Evolutionary conservation across 306 rosid species (phyloP).

Genomic region (Rosa persica): DNA sequence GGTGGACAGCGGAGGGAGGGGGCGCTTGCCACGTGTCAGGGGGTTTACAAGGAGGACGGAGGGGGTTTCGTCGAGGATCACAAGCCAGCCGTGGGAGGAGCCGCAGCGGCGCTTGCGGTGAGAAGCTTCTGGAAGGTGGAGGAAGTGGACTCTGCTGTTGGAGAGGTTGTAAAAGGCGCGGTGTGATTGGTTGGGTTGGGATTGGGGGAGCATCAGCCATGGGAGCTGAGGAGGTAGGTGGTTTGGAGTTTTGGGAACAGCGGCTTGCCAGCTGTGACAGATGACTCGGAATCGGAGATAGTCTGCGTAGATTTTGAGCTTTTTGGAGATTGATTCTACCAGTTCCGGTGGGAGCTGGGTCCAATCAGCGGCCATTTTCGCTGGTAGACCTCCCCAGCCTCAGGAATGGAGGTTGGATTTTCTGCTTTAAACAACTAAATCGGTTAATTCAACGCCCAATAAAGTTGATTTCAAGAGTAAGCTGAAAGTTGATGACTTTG

Average conservation of each 20-base stretch:
- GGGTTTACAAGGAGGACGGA: constrained; percentile 54
- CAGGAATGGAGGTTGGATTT: not conserved
- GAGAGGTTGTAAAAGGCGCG: constrained; percentile 52
- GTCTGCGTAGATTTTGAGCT: constrained; percentile 41
- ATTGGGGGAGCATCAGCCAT: constrained; percentile 60
- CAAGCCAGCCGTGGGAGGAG: constrained; percentile 74
- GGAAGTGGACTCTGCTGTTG: constrained; percentile 44
- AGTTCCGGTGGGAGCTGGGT: constrained; percentile 54
- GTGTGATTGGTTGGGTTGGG: constrained; percentile 29
- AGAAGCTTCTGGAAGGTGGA: constrained; percentile 54
- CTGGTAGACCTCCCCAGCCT: not conserved
- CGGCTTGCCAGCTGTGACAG: constrained; percentile 48
- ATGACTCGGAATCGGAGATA: constrained; percentile 54
- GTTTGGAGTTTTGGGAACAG: constrained; percentile 40
- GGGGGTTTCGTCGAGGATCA: constrained; percentile 53
- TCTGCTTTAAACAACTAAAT: not conserved
- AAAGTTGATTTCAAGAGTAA: not conserved
- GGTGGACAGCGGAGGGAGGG: constrained; percentile 59
- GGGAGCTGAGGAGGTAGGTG: constrained; percentile 75
- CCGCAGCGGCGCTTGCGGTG: constrained; percentile 53
- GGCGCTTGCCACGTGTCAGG: constrained; percentile 39
- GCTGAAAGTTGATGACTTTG: not conserved
- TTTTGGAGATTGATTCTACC: constrained; percentile 38
- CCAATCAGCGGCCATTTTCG: constrained; percentile 47
- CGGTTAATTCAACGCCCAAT: constrained; percentile 2